Evolutionary conservation across 352 stramenopile genomes (phyloP).

Genomic region (Phytopythium mirpurense): DNA sequence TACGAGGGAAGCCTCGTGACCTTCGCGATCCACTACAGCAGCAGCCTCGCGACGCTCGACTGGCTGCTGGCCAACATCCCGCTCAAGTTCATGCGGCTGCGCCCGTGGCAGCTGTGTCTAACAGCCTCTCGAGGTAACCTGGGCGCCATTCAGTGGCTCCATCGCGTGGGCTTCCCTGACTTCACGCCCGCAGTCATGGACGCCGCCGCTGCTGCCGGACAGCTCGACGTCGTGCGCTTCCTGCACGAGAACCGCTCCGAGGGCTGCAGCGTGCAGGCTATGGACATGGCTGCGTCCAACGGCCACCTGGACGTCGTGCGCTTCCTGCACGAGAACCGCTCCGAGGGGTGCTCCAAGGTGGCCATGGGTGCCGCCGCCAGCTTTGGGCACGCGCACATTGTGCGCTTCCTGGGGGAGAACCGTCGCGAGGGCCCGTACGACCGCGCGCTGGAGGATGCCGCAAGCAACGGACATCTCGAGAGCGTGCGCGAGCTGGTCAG

Average conservation of each 20-base stretch:
- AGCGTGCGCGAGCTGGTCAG: conserved; percentile 18
- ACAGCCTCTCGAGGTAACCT: conserved; percentile 22
- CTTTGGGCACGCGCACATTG: conserved; percentile 19
- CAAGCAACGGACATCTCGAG: conserved; percentile 23
- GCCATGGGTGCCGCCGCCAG: conserved; percentile 24
- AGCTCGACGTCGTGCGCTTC: too few species aligned
- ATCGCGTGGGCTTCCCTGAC: conserved; percentile 14
- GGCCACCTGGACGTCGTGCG: too few species aligned
- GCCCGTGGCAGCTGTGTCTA: conserved; percentile 24
- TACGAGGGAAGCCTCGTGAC: conserved; percentile 26
- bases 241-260: conserved; percentile 16
- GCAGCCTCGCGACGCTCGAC: conserved; percentile 15
- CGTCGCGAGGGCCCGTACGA: conserved; percentile 25
- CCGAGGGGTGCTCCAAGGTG: conserved; percentile 23
- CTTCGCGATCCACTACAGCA: conserved; percentile 22
- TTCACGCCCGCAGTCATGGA: conserved; percentile 25
- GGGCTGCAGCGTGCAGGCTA: conserved; percentile 23
- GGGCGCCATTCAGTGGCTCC: conserved; percentile 17
- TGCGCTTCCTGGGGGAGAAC: conserved; percentile 24
- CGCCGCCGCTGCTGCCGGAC: conserved; percentile 15
- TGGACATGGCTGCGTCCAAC: conserved; percentile 30
- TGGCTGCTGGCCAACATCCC: conserved; percentile 20
- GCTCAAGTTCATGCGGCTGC: conserved; percentile 15
- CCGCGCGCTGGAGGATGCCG: conserved; percentile 25
- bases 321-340: too few species aligned